A percentile compares a stretch with the other conserved stretches of the same genome.
Evolutionary conservation across 106 monocot species (phyloP).

Genomic region (Cymbidium sinense): DNA sequence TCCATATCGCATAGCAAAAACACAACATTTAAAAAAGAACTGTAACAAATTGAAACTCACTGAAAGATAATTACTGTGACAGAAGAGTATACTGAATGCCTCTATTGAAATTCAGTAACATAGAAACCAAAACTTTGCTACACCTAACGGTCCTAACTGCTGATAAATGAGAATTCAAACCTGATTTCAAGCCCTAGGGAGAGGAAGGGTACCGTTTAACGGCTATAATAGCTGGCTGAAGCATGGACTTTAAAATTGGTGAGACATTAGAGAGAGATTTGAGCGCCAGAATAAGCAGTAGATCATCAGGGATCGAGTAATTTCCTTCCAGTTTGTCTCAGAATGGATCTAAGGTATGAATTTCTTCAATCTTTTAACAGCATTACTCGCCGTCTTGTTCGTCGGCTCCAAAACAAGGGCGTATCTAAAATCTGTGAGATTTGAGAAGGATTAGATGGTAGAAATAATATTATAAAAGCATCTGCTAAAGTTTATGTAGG

Average conservation of each 20-base stretch:
- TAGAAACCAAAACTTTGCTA: neutral
- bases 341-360: conserved; percentile 33
- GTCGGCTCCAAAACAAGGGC: conserved; percentile 95
- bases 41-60: neutral
- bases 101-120: neutral
- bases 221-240: no score
- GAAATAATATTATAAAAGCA: neutral
- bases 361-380: conserved; percentile 74
- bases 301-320: neutral
- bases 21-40: neutral
- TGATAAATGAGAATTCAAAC: neutral
- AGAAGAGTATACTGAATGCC: neutral
- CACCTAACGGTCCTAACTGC: neutral
- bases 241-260: no score
- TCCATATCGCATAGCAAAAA: neutral
- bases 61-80: neutral
- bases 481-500: neutral
- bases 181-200: neutral
- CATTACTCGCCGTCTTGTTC: conserved; percentile 74
- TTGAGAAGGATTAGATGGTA: neutral
- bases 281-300: neutral
- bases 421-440: conserved; percentile 70
- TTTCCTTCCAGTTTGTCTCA: neutral
- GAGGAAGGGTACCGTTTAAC: neutral
- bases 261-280: no score